Percentiles rank a stretch among this genome's conserved stretches.
Evolutionary conservation across 495 filamentous ascomycete species (phyloP).

Genomic region (Aspergillus kassunensis): DNA sequence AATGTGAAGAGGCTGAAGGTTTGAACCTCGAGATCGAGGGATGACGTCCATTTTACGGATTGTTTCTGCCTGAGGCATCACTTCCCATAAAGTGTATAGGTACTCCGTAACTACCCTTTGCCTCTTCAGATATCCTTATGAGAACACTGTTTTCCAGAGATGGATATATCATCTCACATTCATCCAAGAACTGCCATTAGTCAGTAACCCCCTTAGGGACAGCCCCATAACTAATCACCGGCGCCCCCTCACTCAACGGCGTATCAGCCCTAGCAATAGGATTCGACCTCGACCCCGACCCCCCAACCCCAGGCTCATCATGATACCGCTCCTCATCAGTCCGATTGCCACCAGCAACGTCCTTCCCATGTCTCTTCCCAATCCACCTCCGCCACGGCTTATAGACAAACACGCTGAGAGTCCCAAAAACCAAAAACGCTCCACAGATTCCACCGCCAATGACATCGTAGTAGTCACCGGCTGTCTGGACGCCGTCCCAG

Average conservation of each 20-base stretch:
- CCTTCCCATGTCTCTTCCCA: slow-evolving; percentile 38
- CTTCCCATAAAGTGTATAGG: background rate
- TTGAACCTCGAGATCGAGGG: background rate
- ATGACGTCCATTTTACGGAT: background rate
- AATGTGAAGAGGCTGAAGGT: background rate
- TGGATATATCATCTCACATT: too few relatives aligned
- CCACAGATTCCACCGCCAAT: slow-evolving; percentile 83
- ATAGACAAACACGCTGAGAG: slow-evolving; percentile 67
- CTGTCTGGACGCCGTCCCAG: slow-evolving; percentile 77
- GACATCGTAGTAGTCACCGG: slow-evolving; percentile 79
- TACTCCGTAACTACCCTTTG: background rate
- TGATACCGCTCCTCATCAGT: slow-evolving; percentile 22
- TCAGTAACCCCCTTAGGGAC: slow-evolving; percentile 7
- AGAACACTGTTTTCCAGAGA: too few relatives aligned
- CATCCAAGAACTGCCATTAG: too few relatives aligned
- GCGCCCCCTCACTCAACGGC: slow-evolving; percentile 4
- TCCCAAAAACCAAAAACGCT: slow-evolving; percentile 73
- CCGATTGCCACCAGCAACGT: slow-evolving; percentile 13
- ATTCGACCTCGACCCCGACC: too few relatives aligned
- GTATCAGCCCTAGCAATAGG: slow-evolving; percentile 8
- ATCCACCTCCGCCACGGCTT: slow-evolving; percentile 69
- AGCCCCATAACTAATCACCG: slow-evolving; percentile 9
- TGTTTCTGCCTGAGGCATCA: background rate
- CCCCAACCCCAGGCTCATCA: slow-evolving; percentile 19
- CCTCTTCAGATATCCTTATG: too few relatives aligned